Evolutionary conservation across 768 basidiomycete genomes (phyloP).

Genomic region (Mycena latifolia): DNA sequence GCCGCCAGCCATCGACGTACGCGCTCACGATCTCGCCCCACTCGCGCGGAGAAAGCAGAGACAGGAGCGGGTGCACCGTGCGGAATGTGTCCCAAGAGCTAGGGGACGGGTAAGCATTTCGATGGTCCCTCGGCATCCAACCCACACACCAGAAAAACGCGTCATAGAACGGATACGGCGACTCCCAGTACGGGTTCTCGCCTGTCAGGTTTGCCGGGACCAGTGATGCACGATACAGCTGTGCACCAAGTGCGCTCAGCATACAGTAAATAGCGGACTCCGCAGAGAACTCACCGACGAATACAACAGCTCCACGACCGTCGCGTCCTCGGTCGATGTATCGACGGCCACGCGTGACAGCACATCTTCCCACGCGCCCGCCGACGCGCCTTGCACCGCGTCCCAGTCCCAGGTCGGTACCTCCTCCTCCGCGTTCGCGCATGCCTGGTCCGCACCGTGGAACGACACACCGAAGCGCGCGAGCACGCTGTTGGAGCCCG

Average conservation of each 20-base stretch:
- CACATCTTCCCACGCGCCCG: conserved; percentile 57
- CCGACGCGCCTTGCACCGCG: conserved; percentile 52
- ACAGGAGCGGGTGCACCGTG: conserved; percentile 64
- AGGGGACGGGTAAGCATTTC: not conserved
- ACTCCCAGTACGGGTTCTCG: conserved; percentile 66
- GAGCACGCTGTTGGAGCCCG: conserved; percentile 48
- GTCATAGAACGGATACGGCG: conserved; percentile 61
- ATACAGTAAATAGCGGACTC: not conserved
- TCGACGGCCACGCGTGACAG: conserved; percentile 53
- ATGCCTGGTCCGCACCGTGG: conserved; percentile 64
- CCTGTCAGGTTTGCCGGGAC: conserved; percentile 63
- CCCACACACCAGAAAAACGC: conserved; percentile 61
- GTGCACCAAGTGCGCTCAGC: not conserved
- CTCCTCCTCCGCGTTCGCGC: conserved; percentile 68
- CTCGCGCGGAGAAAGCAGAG: conserved; percentile 56
- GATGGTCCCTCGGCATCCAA: no score
- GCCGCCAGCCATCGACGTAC: conserved; percentile 64
- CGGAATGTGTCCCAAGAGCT: conserved; percentile 70
- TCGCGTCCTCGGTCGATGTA: conserved; percentile 51
- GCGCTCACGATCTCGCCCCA: conserved; percentile 63
- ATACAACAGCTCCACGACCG: conserved; percentile 59
- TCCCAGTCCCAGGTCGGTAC: conserved; percentile 63
- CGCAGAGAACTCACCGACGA: conserved; percentile 54
- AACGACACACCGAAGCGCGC: conserved; percentile 73
- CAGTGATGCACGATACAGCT: conserved; percentile 64